These are phyloP conservation scores for Bruguiera gymnorhiza DNA, from an alignment of 345 rosid species.

Conservation along the genomic window DNA sequence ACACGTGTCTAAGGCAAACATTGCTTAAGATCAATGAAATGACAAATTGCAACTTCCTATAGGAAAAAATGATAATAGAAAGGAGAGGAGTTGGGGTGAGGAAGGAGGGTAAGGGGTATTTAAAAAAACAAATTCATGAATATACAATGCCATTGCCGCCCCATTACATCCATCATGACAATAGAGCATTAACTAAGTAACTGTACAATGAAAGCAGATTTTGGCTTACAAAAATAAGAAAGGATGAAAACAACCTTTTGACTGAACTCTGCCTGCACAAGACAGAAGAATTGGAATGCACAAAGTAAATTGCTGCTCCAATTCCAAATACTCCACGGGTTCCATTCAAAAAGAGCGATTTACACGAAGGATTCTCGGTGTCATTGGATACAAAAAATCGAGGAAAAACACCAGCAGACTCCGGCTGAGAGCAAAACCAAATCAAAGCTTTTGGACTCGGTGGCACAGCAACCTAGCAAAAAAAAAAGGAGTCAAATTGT, in stretches of 20 bases:
- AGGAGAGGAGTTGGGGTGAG: background rate
- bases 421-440: conserved; percentile 79
- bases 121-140: no score
- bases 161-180: background rate
- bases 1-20: background rate
- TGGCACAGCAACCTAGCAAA: conserved; percentile 67
- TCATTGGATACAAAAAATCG: conserved; percentile 77
- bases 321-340: conserved; percentile 71
- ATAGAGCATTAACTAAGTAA: background rate
- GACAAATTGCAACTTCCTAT: background rate
- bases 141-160: no score
- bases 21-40: background rate
- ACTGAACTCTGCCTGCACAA: conserved; percentile 24
- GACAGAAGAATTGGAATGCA: conserved; percentile 31
- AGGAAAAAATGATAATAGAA: background rate
- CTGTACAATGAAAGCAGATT: no score
- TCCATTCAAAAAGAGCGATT: conserved; percentile 50
- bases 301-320: conserved; percentile 73
- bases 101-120: no score
- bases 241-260: conserved; percentile 44
- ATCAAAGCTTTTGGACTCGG: conserved; percentile 80
- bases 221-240: background rate
- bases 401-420: conserved; percentile 54
- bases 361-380: conserved; percentile 36
- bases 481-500: background rate